These are phyloP conservation scores for Lipomyces kockii DNA, from an alignment of 805 yeast genomes.

Conservation along the genomic window DNA sequence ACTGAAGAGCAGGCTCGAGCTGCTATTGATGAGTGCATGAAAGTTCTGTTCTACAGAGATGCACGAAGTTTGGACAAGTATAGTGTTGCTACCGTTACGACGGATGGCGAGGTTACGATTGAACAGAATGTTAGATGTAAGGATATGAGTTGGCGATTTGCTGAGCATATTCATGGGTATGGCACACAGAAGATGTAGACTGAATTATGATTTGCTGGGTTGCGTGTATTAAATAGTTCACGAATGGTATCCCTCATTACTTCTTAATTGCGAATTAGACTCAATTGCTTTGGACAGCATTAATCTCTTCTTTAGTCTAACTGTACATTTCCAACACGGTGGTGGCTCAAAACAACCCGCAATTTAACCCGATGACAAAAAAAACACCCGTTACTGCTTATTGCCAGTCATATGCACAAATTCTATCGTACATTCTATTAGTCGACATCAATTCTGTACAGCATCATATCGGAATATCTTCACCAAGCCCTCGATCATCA, in stretches of 20 bases:
- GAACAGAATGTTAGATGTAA: conserved; percentile 71
- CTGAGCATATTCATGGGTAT: conserved; percentile 84
- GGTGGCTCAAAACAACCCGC: not conserved
- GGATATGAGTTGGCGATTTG: conserved; percentile 87
- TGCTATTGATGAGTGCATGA: conserved; percentile 85
- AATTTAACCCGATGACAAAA: conserved; percentile 53
- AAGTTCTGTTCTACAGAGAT: conserved; percentile 92
- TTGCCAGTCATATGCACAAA: not conserved
- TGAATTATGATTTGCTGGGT: not conserved
- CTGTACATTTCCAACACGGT: not conserved
- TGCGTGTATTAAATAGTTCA: not conserved
- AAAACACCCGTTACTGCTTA: conserved; percentile 53
- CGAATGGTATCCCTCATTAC: not conserved
- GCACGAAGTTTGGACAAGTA: conserved; percentile 91
- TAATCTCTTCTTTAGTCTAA: not conserved
- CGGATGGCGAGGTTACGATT: conserved; percentile 62
- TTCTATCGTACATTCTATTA: not conserved
- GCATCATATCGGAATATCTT: conserved; percentile 36
- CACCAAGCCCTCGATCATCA: conserved; percentile 15
- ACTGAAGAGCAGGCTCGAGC: conserved; percentile 75
- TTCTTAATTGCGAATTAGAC: not conserved
- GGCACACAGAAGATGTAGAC: conserved; percentile 63
- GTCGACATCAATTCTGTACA: not conserved
- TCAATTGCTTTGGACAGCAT: not conserved
- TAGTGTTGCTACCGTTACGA: conserved; percentile 74